Percentiles rank a stretch among this genome's conserved stretches.
These are phyloP conservation scores for Albifimbria verrucaria DNA, from an alignment of 2,329 filamentous ascomycete species.

Conservation along the genomic window DNA sequence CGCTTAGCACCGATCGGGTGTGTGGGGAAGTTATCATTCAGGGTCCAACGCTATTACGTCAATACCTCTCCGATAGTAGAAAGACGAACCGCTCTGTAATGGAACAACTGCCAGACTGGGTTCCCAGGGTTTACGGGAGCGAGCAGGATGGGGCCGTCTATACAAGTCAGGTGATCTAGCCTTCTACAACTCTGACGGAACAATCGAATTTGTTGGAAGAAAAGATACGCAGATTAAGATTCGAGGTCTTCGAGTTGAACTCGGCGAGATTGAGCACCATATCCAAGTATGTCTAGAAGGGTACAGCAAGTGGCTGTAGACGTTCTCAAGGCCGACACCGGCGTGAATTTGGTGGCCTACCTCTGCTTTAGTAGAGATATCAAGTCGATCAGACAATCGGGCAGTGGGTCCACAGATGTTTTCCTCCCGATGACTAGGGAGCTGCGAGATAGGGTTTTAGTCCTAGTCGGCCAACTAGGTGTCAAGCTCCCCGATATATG, in stretches of 20 bases:
- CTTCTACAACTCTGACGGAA: background rate
- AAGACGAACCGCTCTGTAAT: conserved; percentile 6
- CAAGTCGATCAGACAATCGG: too few relatives aligned
- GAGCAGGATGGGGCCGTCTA: background rate
- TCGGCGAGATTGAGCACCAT: conserved; percentile 31
- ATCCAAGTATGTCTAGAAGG: background rate
- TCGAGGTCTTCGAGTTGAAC: conserved; percentile 38
- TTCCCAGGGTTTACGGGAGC: background rate
- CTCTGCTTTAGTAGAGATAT: too few relatives aligned
- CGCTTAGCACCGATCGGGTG: conserved; percentile 10
- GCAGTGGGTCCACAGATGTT: too few relatives aligned
- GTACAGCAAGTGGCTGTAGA: background rate
- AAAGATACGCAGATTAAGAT: conserved; percentile 41
- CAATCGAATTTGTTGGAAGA: background rate
- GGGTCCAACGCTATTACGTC: conserved; percentile 15
- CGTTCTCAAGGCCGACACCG: background rate
- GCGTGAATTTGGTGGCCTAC: background rate
- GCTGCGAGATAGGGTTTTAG: too few relatives aligned
- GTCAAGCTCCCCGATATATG: too few relatives aligned
- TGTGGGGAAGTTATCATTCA: conserved; percentile 15
- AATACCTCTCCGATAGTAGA: too few relatives aligned
- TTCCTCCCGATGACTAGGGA: too few relatives aligned
- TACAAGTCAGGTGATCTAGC: conserved; percentile 1
- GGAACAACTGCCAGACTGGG: background rate
- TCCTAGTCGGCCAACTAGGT: too few relatives aligned